Conservation (phyloP, 2,329 filamentous ascomycete genomes). For the Hymenoscyphus linearis region DNA sequence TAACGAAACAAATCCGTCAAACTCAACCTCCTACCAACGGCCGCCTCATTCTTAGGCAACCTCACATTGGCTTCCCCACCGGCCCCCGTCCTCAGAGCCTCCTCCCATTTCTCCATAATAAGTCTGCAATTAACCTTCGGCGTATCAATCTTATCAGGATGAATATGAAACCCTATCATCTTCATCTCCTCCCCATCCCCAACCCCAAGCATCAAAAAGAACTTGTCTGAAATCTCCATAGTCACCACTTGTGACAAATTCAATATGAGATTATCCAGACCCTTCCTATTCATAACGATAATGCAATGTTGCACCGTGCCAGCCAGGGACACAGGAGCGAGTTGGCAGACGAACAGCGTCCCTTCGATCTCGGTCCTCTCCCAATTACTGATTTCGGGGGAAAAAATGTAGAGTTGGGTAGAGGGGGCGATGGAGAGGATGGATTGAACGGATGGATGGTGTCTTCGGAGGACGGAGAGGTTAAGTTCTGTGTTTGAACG, state of each 20-base stretch:
- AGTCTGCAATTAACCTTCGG: slow-evolving; percentile 29
- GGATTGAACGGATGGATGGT: slow-evolving; percentile 66
- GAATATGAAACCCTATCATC: slow-evolving; percentile 51
- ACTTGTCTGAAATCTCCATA: slow-evolving; percentile 56
- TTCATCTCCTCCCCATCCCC: slow-evolving; percentile 25
- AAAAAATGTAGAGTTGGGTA: slow-evolving; percentile 80
- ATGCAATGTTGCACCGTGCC: slow-evolving; percentile 45
- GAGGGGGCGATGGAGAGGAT: slow-evolving; percentile 81
- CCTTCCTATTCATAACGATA: slow-evolving; percentile 68
- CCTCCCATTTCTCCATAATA: slow-evolving; percentile 30
- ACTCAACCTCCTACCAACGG: slow-evolving; percentile 24
- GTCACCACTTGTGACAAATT: slow-evolving; percentile 56
- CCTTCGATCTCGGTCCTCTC: slow-evolving; percentile 83
- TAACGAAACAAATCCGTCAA: slow-evolving; percentile 25
- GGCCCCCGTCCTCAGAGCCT: slow-evolving; percentile 16
- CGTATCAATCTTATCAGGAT: slow-evolving; percentile 44
- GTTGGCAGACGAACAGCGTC: slow-evolving; percentile 79
- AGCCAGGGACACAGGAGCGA: slow-evolving; percentile 37
- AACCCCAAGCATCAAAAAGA: slow-evolving; percentile 44
- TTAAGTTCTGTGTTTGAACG: slow-evolving; percentile 82
- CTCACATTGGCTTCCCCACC: neutral
- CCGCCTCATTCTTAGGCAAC: slow-evolving; percentile 2
- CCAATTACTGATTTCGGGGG: slow-evolving; percentile 61
- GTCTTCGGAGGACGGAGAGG: slow-evolving; percentile 73
- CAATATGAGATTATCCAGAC: slow-evolving; percentile 64